Base-by-base conservation (phyloP, 169 alveolate genomes). In the Babesia ovis region DNA sequence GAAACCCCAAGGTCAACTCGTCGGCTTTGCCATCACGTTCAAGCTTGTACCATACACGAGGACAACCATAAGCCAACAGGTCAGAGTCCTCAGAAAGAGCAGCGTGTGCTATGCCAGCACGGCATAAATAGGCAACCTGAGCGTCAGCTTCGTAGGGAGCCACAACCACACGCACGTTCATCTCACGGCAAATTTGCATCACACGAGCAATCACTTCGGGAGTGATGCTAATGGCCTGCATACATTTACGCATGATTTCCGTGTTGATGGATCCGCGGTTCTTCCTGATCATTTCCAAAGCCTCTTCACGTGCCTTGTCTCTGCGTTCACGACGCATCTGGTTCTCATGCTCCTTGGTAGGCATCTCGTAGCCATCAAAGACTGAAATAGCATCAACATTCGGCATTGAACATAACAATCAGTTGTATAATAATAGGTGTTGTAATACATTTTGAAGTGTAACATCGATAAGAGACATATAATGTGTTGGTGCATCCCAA, bases 111-210 rank as follows among this genome's bases (percentile, higher is more conserved):
- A 80, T 90, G 67, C 90, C 97, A 22, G 89, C 90, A 58, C 96
- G 92, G 46, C 96, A 92, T 27, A 98, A 87, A 76, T 95, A 97
- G 18, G 99, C 96, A 58, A 97, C 89, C 85, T 98, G 97, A 22
- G 99, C 97, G 77, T 98, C 99, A 6, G 99, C 99, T 80, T 98
- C 99, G 88, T 94, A 97, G 27, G 99, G 99, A 1, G 99, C 98
- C 1, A 96, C 96, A 14, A 95, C 84, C 60, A 91, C 92, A 60
- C 95, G 94, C 12, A 97, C 91, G 45, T 61, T 59, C 77, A 74
- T 72, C 45, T 58, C 55, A 56, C 73, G 79, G 73, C 92, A 86
- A 31, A 77, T 56, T 9, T 66, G 23, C 35, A 80, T 90, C 25
- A 90, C 92, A 3, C 86, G 39, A 25, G 76, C 64, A 23, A 86